Evolutionary conservation across 805 yeast species (phyloP).

Genomic region (Metschnikowia santaceciliae): DNA sequence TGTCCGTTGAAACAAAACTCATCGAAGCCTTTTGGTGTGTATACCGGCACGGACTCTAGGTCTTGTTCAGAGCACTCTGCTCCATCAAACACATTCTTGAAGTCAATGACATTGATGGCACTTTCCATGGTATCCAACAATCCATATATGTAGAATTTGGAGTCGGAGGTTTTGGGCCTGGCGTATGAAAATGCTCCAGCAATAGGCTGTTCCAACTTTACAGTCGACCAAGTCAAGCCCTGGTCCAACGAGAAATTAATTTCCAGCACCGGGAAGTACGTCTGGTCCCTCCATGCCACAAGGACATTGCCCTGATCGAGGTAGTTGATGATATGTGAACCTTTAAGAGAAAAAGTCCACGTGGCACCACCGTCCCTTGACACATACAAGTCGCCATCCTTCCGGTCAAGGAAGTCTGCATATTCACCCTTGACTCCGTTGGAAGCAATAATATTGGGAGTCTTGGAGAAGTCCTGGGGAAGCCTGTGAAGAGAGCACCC

Average conservation of each 20-base stretch:
- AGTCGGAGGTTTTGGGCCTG: conserved; percentile 37
- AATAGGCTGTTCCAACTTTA: conserved; percentile 53
- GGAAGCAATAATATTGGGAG: conserved; percentile 46
- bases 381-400: conserved; percentile 45
- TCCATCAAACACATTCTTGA: conserved; percentile 53
- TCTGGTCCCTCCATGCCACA: conserved; percentile 18
- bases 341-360: conserved; percentile 57
- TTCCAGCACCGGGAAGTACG: neutral
- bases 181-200: conserved; percentile 48
- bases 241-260: conserved; percentile 62
- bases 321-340: conserved; percentile 52
- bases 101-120: conserved; percentile 46
- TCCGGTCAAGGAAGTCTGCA: conserved; percentile 15
- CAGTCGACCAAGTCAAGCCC: conserved; percentile 61
- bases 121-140: conserved; percentile 14
- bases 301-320: conserved; percentile 80
- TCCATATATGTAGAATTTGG: conserved; percentile 53
- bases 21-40: conserved; percentile 29
- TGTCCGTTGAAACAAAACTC: conserved; percentile 66
- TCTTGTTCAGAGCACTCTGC: conserved; percentile 45
- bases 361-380: conserved; percentile 77
- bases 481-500: conserved; percentile 47
- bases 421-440: conserved; percentile 30
- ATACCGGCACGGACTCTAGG: conserved; percentile 62
- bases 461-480: conserved; percentile 19